Evolutionary conservation across 73 alveolate species (phyloP).

Genomic region (Blepharisma stoltei): DNA sequence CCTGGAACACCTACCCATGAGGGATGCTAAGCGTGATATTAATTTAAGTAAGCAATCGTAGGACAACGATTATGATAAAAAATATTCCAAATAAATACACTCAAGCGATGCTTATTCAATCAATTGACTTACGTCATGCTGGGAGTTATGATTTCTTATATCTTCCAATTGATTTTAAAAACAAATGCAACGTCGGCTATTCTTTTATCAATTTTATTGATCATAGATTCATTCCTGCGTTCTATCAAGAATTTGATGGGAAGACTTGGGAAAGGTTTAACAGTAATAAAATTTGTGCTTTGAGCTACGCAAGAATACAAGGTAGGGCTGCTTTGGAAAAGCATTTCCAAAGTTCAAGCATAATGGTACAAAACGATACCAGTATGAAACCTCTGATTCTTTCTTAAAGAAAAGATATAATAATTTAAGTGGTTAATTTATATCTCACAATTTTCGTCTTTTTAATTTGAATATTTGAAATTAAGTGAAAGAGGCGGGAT

Average conservation of each 20-base stretch:
- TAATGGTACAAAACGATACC: constrained; percentile 26
- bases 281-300: constrained; percentile 48
- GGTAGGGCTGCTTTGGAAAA: constrained; percentile 44
- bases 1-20: too few species aligned
- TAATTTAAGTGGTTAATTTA: too few species aligned
- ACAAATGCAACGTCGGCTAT: constrained; percentile 85
- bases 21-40: too few species aligned
- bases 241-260: constrained; percentile 68
- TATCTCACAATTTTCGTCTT: too few species aligned
- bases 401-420: constrained; percentile 9
- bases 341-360: constrained; percentile 57
- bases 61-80: constrained; percentile 74
- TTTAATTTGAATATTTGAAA: too few species aligned
- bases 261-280: constrained; percentile 71
- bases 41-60: constrained; percentile 17
- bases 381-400: constrained; percentile 22
- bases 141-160: constrained; percentile 36
- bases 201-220: constrained; percentile 74
- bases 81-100: constrained; percentile 78
- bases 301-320: constrained; percentile 60
- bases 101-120: constrained; percentile 29
- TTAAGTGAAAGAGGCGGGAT: too few species aligned
- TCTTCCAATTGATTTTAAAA: constrained; percentile 47
- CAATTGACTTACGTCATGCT: constrained; percentile 28
- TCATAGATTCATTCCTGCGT: constrained; percentile 57